Evolutionary conservation across 2,329 filamentous ascomycete species (phyloP).

Genomic region (Proliferodiscus dingleyae): DNA sequence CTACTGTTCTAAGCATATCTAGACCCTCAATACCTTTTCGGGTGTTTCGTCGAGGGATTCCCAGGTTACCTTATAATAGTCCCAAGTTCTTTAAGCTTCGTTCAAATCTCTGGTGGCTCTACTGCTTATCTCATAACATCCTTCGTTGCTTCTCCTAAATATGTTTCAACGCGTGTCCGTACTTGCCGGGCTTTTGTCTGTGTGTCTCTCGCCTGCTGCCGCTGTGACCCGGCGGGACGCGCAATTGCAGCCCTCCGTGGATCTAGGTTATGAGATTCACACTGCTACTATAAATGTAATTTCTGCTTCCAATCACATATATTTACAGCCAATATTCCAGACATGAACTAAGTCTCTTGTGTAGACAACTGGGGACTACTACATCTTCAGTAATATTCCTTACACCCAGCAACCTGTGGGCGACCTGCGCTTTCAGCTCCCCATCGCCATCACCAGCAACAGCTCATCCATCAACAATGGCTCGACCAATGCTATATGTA

Average conservation of each 20-base stretch:
- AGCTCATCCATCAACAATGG: slow-evolving; percentile 31
- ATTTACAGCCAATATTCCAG: slow-evolving; percentile 11
- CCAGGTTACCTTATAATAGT: too few relatives aligned
- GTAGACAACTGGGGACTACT: slow-evolving; percentile 30
- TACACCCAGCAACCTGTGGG: slow-evolving; percentile 42
- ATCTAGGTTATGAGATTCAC: slow-evolving; percentile 21
- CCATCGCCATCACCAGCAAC: slow-evolving; percentile 28
- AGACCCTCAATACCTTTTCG: too few relatives aligned
- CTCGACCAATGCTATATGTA: slow-evolving; percentile 17
- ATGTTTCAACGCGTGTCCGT: too few relatives aligned
- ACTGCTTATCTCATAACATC: too few relatives aligned
- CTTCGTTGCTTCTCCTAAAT: too few relatives aligned
- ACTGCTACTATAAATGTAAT: slow-evolving; percentile 7
- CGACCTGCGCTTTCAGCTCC: slow-evolving; percentile 39
- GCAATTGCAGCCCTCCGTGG: slow-evolving; percentile 14
- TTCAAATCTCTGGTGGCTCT: too few relatives aligned
- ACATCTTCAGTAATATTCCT: slow-evolving; percentile 40
- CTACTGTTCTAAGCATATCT: too few relatives aligned
- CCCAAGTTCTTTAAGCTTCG: too few relatives aligned
- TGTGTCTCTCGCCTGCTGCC: background rate
- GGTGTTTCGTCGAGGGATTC: too few relatives aligned
- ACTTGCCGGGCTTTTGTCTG: too few relatives aligned
- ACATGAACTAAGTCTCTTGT: background rate
- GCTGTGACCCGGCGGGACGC: background rate
- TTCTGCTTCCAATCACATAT: background rate